Evolutionary conservation across 257 asterid species (phyloP), one percentile per base, ranked within the genome.

Genomic region (Jacaranda mimosifolia): DNA sequence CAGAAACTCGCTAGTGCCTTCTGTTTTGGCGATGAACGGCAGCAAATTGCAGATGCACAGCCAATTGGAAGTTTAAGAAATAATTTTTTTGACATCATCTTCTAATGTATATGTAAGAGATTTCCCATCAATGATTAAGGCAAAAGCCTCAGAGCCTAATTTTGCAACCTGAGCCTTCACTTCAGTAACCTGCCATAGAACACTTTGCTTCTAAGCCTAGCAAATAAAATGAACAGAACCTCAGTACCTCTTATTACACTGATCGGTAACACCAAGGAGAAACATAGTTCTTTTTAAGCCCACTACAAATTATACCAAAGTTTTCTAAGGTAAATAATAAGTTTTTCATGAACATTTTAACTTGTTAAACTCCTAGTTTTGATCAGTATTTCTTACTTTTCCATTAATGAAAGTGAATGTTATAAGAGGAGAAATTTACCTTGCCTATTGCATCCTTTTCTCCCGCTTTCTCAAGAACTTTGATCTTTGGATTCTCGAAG

Each of bases 1-100:
- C 11, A 46, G 1, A 19, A 79, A 83, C 94, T 87, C 78, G 91
- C 99, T 85, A 96, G 84, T 68, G 98, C 99, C 79, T 96, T 96
- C 85, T 96, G 99, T 80, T 93, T 96, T 56, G 99, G 99, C 3
- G 99, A 93, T 1, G 98, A 94, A 11, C 99, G 99, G 63, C 99
- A 96, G 86, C 99, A 96, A 39, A 96, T 96, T 38, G 94, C 99
- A 17, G 99, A 96, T 10, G 98, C 98, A 76, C 99, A 96, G 43
- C 76, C 55, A 38, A 90, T 63, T 21, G 99, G 96, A 36, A 96
- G 97, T 17, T 88, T 96, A 66, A 93, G 89, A 84, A 96, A 94
- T 74, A 79, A 77, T n/a, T 26, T 88, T 80, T 79, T 96, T 88
- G 48, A 86, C 55, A 69, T 91, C 91, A 19, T 90, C 90, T 1